Base-by-base conservation (phyloP, 2,329 filamentous ascomycete species). In the Rutstroemia sp. region DNA sequence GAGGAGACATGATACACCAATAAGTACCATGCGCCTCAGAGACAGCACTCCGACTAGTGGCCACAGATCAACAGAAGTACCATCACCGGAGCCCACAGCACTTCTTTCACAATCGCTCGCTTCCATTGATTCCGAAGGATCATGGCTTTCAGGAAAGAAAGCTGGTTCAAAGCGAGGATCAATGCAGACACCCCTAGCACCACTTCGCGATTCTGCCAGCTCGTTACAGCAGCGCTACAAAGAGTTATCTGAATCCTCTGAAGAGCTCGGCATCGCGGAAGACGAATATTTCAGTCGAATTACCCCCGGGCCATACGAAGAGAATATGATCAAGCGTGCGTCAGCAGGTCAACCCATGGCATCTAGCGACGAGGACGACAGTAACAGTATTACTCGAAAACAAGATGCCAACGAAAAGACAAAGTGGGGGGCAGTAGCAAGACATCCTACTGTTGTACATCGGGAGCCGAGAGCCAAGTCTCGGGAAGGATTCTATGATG, bases 101-200 rank as follows among this genome's bases (percentile, higher is more conserved):
- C 80, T 61, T 39, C 72, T 91, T 68, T 90, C 91, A 30, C 87
- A 92, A 70, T 97, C 92, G 0, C 78, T 97, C 18, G 94, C 91
- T 2, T 96, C 92, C 0, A 90, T 97, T 58, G 94, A 96, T 68
- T 96, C 92, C 0, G 94, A 99, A 74, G 94, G 82, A 4, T 96
- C 92, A 0, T 99, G 94, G 94, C 83, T 99, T 46, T 94, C 91
- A 3, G 91, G 92, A 16, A 85, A 86, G 56, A 71, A 73, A 62
- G 56, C 74, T 61, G 72, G 71, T 50, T 79, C 77, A 62, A 77
- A 75, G 66, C 71, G 76, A 61, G 71, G 72, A 30, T 76, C 77
- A 62, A 67, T 76, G 56, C 69, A 76, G 67, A 71, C 82, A 27
- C 66, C 76, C 61, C 47, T 66, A 58, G 19, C 66, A 61, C 64